Evolutionary conservation across 106 monocot species (phyloP), one percentile per base, ranked within the genome.

Genomic region (Narthecium ossifragum): DNA sequence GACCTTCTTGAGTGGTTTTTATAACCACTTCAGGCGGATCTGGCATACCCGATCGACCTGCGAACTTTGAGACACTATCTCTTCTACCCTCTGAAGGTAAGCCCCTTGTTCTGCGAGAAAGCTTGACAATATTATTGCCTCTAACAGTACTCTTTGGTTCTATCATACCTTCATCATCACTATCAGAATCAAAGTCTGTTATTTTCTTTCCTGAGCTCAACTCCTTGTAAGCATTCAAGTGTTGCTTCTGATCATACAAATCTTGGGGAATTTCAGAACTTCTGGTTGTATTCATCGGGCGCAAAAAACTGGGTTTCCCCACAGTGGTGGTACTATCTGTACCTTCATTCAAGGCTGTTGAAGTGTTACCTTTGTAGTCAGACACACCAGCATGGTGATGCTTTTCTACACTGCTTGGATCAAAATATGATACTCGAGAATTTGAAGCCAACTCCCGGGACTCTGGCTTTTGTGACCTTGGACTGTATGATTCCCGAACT

Each of bases 51-150:
- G 65, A 46, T 14, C 9, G 26, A 13, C 10, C 12, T 17, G 43
- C 18, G 43, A 43, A 43, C 2, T 4, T 43, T 17, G 43, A 43
- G 18, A 11, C 3, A 13, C 18, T 43, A 18, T 4, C 43, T 13
- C 43, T 43, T 43, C 18, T 43, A 43, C 43, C 10, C 43, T 43
- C 56, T 34, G 66, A 32, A 14, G 62, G 41, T 13, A 60, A 26
- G 55, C 45, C 66, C 33, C 57, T 72, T 31, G 76, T 86, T 46
- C 71, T 66, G 15, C 78, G 55, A 71, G 86, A 82, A 17, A 43
- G 43, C 43, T 43, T 43, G 0, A 43, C 43, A 43, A 4, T 39
- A 9, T 39, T 3, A 39, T 39, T 3, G 15, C 3, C 15, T 24
- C 33, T 47, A 36, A 18, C 20, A 22, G 14, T 28, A 37, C 46